These are phyloP conservation scores for Jimgerdemannia lactiflua DNA, from an alignment of 192 early-diverging fungal genomes.

Conservation along the genomic window DNA sequence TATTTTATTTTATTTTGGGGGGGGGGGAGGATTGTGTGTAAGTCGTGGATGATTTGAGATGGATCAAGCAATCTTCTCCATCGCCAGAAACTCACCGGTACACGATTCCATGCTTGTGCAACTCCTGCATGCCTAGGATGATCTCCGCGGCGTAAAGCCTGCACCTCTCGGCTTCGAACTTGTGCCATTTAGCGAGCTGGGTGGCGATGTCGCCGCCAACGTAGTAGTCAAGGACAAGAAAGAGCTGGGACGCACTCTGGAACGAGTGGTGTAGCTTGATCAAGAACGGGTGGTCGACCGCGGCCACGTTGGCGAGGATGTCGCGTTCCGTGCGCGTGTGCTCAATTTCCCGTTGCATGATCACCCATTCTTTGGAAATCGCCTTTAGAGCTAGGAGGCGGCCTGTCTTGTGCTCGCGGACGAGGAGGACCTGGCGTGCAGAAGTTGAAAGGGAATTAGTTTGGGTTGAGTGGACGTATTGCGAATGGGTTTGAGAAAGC, in stretches of 20 bases:
- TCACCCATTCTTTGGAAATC: slow-evolving; percentile 56
- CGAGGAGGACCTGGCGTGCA: slow-evolving; percentile 41
- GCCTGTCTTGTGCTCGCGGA: slow-evolving; percentile 34
- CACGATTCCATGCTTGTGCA: slow-evolving; percentile 86
- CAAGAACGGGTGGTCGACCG: slow-evolving; percentile 87
- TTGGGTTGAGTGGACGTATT: background rate
- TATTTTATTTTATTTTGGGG: too few species aligned
- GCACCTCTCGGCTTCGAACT: slow-evolving; percentile 67
- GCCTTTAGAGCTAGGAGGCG: slow-evolving; percentile 52
- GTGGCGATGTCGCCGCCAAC: slow-evolving; percentile 92
- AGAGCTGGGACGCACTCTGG: slow-evolving; percentile 83
- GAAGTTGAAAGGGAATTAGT: background rate
- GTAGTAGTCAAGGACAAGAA: slow-evolving; percentile 86
- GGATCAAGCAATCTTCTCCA: too few species aligned
- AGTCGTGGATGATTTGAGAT: too few species aligned
- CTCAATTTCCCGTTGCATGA: slow-evolving; percentile 74
- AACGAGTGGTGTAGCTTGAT: slow-evolving; percentile 89
- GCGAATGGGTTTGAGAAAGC: background rate
- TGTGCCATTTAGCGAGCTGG: slow-evolving; percentile 59
- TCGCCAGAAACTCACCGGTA: slow-evolving; percentile 48
- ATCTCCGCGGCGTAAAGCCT: slow-evolving; percentile 90
- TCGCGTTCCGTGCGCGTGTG: slow-evolving; percentile 85
- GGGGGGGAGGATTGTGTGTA: too few species aligned
- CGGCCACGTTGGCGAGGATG: slow-evolving; percentile 66
- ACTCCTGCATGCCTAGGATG: slow-evolving; percentile 79